Evolutionary conservation across 73 alveolate species (phyloP).

Genomic region (Paramecium primaurelia): DNA sequence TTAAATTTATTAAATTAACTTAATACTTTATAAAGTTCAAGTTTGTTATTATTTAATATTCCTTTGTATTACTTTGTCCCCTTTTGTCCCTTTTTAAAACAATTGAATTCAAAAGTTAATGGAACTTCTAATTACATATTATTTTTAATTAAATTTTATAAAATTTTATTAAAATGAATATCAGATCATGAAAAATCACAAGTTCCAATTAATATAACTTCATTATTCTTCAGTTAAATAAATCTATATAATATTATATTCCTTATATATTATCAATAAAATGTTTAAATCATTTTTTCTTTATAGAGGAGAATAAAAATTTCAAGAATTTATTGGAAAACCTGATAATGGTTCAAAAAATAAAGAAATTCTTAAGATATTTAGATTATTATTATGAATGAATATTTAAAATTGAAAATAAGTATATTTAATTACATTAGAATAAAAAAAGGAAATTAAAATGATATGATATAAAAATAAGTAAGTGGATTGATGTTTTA

Average conservation of each 20-base stretch:
- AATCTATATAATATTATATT: no score
- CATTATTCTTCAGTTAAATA: no score
- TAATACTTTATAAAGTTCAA: not conserved
- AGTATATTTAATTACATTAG: not conserved
- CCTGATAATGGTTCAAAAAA: no score
- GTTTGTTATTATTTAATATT: not conserved
- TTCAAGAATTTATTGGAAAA: no score
- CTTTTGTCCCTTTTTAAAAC: not conserved
- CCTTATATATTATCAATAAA: no score
- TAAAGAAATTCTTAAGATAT: no score
- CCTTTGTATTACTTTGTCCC: not conserved
- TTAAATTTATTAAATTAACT: not conserved
- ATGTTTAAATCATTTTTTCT: no score
- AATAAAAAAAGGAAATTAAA: constrained; percentile 33
- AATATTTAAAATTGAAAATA: no score
- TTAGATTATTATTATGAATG: no score
- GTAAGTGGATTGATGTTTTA: not conserved
- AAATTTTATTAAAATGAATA: not conserved
- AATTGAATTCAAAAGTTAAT: not conserved
- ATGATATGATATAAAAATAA: constrained; percentile 28
- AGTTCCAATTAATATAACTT: not conserved
- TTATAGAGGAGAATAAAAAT: no score
- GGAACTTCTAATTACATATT: not conserved
- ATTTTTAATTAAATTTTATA: not conserved
- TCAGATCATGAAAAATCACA: not conserved